Base-by-base conservation (phyloP, 1,284 basidiomycete species). In the Phenoliferia sp. region DNA sequence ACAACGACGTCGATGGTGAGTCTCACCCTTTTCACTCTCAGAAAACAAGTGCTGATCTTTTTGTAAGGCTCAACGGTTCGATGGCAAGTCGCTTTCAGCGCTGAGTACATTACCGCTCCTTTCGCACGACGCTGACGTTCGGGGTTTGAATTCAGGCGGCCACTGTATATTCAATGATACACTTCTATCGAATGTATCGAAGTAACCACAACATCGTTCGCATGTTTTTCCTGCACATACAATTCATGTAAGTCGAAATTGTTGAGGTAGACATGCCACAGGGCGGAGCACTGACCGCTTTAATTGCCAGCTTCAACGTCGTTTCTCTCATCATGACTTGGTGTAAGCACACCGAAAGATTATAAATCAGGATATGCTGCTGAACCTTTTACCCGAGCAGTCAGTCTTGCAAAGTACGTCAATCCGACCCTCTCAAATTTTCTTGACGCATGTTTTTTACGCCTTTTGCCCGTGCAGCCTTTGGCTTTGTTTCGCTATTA, bases 181-280 rank as follows among this genome's bases (percentile, higher is more conserved):
- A 96, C 81, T 97, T 97, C 80, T 93, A 91, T 83, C 84, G 87
- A 72, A 84, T 98, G 64, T 98, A 96, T 80, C 85, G 84, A 76
- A 92, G 90, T 54, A 32, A 85, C 88, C 65, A 86, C 92, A 73
- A 87, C 78, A 73, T 76, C 60, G 29, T 75, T 29, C 67, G 71
- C 22, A 48, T 74, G 17, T 69, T 72, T 82, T 93, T 96, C 82
- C 87, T 98, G 79, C 94, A 97, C 77, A 77, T 98, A 50, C 95
- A 99, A 80, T 93, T 87, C 56, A 67, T 95, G 39, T 44, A 44
- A 44, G 39, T 22, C 22, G 12, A 44, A 12, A 12, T 22, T 44
- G 39, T n/a, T n/a, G n/a, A n/a, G n/a, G n/a, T n/a, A 44, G 39
- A 12, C 22, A 15, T 44, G 15, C 12, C 12, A 44, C 12, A 44